Evolutionary conservation across 2,329 filamentous ascomycete genomes (phyloP).

Genomic region (Gnomoniopsis smithogilvyi): DNA sequence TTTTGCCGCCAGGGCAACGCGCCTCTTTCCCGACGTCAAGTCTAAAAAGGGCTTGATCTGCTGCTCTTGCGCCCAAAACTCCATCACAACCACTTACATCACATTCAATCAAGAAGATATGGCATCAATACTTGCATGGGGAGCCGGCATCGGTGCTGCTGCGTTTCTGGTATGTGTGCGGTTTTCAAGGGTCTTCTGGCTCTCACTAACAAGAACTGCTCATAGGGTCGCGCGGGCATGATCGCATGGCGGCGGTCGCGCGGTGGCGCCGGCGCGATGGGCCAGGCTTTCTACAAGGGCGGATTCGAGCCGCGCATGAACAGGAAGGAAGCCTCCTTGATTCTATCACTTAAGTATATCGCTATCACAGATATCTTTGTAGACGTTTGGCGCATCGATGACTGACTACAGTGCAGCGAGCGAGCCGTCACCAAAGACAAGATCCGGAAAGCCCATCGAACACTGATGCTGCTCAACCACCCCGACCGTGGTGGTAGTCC

Average conservation of each 20-base stretch:
- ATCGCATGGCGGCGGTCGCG: slow-evolving; percentile 83
- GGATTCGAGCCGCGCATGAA: slow-evolving; percentile 98
- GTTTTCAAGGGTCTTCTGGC: not conserved
- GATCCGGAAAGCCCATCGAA: slow-evolving; percentile 90
- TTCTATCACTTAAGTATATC: slow-evolving; percentile 80
- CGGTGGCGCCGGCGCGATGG: slow-evolving; percentile 73
- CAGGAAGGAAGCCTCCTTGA: slow-evolving; percentile 83
- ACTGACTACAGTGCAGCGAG: slow-evolving; percentile 57
- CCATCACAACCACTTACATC: slow-evolving; percentile 4
- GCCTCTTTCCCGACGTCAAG: not conserved
- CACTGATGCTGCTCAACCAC: slow-evolving; percentile 96
- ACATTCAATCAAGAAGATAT: slow-evolving; percentile 38
- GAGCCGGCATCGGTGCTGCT: slow-evolving; percentile 59
- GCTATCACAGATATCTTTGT: not conserved
- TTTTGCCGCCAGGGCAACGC: not conserved
- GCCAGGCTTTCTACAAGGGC: slow-evolving; percentile 95
- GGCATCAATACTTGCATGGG: slow-evolving; percentile 57
- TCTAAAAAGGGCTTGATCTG: slow-evolving; percentile 11
- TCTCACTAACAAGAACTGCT: not conserved
- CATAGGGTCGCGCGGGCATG: slow-evolving; percentile 83
- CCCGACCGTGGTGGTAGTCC: slow-evolving; percentile 95
- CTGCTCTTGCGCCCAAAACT: not conserved
- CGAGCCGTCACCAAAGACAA: slow-evolving; percentile 86
- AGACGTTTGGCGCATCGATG: not conserved
- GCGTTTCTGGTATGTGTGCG: slow-evolving; percentile 54